Base-by-base conservation (phyloP, 441 rosid genomes). In the Metrosideros polymorpha region DNA sequence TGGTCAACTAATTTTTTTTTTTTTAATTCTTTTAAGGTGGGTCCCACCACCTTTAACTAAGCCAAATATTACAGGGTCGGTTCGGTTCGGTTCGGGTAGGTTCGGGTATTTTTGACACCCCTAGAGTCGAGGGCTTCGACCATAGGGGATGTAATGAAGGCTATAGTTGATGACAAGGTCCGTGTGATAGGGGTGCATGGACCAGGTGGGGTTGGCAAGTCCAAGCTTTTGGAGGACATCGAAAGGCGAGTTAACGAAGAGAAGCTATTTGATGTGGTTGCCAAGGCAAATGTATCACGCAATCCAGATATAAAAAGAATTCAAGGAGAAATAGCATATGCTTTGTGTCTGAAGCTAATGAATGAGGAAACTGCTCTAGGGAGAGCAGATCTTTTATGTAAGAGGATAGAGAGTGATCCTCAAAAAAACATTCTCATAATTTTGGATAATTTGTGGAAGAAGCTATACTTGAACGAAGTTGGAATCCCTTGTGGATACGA, bases 391-490 rank as follows among this genome's bases (percentile, higher is more conserved):
- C 7, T 6, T 2, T n/a, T 57, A 1, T 0, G 32, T 5, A n/a
- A 12, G 32, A 57, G 63, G 32, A 5, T 57, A 13, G 18, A 57
- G 0, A 32, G 13, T 63, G 7, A 0, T 32, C 3, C 66, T 30
- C 4, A 61, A 0, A 7, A 30, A 2, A 61, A 30, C 0, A 30
- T 30, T 30, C 75, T 61, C 22, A 59, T 59, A 6, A 59, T 59
- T 29, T 29, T 59, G 2, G 71, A 59, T 59, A 0, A 59, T 29
- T 7, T 59, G 22, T 59, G 71, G 71, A 3, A 29, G 3, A 59
- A 29, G 39, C 0, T 59, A 7, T 39, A 59, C 0, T 7, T 59
- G 71, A 59, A 59, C 0, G 71, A 59, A 1, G 0, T 59, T 0
- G 71, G 39, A 59, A 59, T 59, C 10, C 71, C 71, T 0, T 59